Conservation (phyloP, 306 rosid species). For the Quercus dentata region DNA sequence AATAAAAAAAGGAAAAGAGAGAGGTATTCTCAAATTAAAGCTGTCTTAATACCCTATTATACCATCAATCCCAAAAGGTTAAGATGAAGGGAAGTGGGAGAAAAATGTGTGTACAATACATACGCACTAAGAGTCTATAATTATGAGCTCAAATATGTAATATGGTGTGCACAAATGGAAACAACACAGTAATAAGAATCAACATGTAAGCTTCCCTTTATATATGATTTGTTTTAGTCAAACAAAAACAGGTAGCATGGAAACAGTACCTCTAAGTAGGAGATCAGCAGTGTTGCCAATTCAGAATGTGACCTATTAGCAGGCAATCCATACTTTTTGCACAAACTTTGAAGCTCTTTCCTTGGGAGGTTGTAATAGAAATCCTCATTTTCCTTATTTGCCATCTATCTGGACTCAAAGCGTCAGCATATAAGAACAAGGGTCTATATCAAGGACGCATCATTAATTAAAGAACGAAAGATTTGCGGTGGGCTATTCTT, state of each 20-base stretch:
- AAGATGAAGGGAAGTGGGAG: neutral
- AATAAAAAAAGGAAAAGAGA: too few species aligned
- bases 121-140: neutral
- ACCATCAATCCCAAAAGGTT: neutral
- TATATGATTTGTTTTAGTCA: neutral
- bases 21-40: too few species aligned
- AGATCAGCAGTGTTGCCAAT: slow-evolving; percentile 24
- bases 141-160: neutral
- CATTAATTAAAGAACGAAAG: neutral
- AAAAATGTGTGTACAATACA: neutral
- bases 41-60: neutral
- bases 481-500: neutral
- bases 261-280: slow-evolving; percentile 23
- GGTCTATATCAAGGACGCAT: neutral
- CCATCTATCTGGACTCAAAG: slow-evolving; percentile 33
- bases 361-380: slow-evolving; percentile 26
- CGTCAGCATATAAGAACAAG: slow-evolving; percentile 18
- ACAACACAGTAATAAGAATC: neutral
- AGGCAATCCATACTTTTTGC: slow-evolving; percentile 35
- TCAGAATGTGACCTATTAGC: slow-evolving; percentile 32
- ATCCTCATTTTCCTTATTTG: slow-evolving; percentile 20
- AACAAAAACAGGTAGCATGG: neutral
- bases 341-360: slow-evolving; percentile 35
- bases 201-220: neutral
- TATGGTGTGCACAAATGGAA: neutral